Evolutionary conservation across 805 yeast genomes (phyloP), one percentile per base, ranked within the genome.

Genomic region (Cyberlindnera saturnus): DNA sequence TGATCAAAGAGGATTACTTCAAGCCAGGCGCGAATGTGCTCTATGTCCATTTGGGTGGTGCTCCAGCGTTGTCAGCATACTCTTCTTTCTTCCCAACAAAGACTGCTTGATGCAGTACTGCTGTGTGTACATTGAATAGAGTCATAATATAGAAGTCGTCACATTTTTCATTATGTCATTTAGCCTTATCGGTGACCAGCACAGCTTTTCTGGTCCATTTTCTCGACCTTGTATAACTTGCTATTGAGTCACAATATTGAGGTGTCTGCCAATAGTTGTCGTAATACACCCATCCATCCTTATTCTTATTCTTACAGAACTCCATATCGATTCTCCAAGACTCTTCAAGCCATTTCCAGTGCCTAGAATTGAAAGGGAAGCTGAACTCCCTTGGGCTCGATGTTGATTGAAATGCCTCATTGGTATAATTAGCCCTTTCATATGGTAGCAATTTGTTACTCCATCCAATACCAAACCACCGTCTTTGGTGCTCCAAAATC

Each of bases 401-500:
- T 19, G 62, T 47, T 44, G 59, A 49, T 43, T 55, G 59, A 9
- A 63, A 62, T 13, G 66, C 57, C 23, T 63, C 71, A 45, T 67
- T 70, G 34, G 81, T 75, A 50, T 62, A 79, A 16, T 67, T 62
- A 1, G 75, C 52, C 20, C 83, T 52, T 47, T 79, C 85, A 43
- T 67, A 64, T 2, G 84, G 83, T 4, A 77, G 51, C 32, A 77
- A 55, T 15, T 64, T 61, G 39, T 68, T 66, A 32, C 73, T 60
- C 84, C 84, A 79, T 6, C 84, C 86, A 15, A 79, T 46, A 0
- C 81, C 83, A 3, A 79, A 31, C 82, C 84, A 78, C 38, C 83
- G 62, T 50, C 86, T 64, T 55, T 80, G 79, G 50, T 79, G 74
- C 51, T 80, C 81, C 32, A 73, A 54, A 1, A 79, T 61, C 39